Percentiles rank a stretch among this genome's conserved stretches.
These are phyloP conservation scores for Cymbidium sinense DNA, from an alignment of 106 monocot genomes.

Conservation along the genomic window DNA sequence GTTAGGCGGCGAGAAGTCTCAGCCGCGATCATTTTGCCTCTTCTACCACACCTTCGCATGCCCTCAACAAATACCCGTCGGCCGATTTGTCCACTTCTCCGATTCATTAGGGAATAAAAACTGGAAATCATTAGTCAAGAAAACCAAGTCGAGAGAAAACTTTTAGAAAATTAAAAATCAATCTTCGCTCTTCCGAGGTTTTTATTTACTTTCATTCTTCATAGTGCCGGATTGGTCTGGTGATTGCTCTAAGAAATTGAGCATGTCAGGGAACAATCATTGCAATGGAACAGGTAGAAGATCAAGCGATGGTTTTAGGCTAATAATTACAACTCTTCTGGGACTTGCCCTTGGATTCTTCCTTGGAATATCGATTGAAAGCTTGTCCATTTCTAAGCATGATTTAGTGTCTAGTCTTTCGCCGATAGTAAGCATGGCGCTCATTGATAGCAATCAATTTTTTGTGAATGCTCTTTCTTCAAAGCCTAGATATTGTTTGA, in stretches of 20 bases:
- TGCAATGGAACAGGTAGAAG: not conserved
- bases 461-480: not conserved
- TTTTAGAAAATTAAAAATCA: no score
- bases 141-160: no score
- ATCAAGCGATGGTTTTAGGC: not conserved
- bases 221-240: not conserved
- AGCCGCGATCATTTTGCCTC: no score
- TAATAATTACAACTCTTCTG: not conserved
- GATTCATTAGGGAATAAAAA: no score
- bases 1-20: no score
- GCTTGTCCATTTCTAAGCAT: not conserved
- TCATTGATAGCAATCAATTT: not conserved
- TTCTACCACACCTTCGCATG: no score
- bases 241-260: not conserved
- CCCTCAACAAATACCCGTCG: no score
- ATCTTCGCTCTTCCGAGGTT: no score
- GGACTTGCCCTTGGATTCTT: conserved; percentile 3
- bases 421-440: not conserved
- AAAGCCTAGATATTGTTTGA: not conserved
- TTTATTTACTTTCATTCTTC: no score
- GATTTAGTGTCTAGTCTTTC: not conserved
- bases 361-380: not conserved
- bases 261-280: conserved; percentile 1
- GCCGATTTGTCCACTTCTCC: no score
- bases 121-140: no score